Evolutionary conservation across 768 basidiomycete genomes (phyloP).

Genomic region (Austroboletus festivus): DNA sequence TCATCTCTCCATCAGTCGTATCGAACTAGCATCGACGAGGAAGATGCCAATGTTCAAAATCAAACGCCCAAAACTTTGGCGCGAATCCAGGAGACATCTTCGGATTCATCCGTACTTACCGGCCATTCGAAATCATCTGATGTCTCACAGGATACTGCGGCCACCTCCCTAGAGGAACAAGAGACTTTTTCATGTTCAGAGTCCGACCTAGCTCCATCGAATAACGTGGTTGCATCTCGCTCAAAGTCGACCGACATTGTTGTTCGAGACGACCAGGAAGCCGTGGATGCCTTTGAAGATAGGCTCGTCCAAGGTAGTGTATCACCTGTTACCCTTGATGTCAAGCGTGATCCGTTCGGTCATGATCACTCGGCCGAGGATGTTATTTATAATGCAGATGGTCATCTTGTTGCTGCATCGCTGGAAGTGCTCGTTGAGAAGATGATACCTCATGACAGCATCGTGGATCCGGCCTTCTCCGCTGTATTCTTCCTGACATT

Average conservation of each 20-base stretch:
- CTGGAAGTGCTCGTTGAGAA: constrained; percentile 90
- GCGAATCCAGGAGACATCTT: constrained; percentile 41
- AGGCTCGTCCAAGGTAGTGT: constrained; percentile 53
- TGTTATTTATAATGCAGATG: constrained; percentile 87
- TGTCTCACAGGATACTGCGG: constrained; percentile 46
- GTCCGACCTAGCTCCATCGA: constrained; percentile 26
- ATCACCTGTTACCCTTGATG: constrained; percentile 43
- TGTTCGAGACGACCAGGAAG: constrained; percentile 35
- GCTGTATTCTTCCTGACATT: constrained; percentile 95
- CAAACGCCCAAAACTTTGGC: constrained; percentile 23
- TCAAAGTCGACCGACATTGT: constrained; percentile 41
- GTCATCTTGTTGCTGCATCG: constrained; percentile 87
- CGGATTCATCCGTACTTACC: constrained; percentile 46
- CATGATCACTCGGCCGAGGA: constrained; percentile 83
- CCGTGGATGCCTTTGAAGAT: constrained; percentile 43
- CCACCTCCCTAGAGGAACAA: constrained; percentile 48
- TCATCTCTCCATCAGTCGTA: constrained; percentile 37
- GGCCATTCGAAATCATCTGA: constrained; percentile 44
- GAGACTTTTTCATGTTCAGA: constrained; percentile 32
- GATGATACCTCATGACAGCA: constrained; percentile 92
- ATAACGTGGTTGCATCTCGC: constrained; percentile 28
- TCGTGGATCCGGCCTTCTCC: constrained; percentile 84
- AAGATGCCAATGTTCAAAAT: constrained; percentile 61
- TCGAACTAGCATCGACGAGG: constrained; percentile 44
- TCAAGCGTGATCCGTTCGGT: constrained; percentile 40